Evolutionary conservation across 371 early-diverging fungal species (phyloP), one percentile per base, ranked within the genome.

Genomic region (Spraguea lophii): DNA sequence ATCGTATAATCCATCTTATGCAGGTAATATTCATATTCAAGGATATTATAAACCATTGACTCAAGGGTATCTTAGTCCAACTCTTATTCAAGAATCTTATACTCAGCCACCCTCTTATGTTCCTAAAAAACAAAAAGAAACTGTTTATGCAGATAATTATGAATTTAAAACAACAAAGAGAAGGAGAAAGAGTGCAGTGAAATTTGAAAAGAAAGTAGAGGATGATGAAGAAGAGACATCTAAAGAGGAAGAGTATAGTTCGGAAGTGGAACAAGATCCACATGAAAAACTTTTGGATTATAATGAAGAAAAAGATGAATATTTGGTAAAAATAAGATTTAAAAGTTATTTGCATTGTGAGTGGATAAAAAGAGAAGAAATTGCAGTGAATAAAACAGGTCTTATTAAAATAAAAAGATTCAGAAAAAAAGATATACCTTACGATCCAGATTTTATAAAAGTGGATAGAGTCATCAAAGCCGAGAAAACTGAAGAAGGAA

Each of bases 281-380:
- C 56, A 58, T 21, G 71, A 71, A 41, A 66, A 65, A 40, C 52
- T 71, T 19, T 42, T 71, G 16, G 42, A 56, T 15, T 57, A 63
- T 40, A 51, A 60, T 37, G 30, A 52, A 41, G 59, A 54, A 34
- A 51, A 56, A 10, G 56, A 66, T 23, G 50, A 19, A 21, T 71
- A 43, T 43, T 59, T 59, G 21, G 63, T 71, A 10, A 71, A 71
- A 48, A 61, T 61, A 34, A 46, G 66, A 49, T 41, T 60, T 27
- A 61, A 56, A 44, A 57, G 58, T 30, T 71, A 68, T 53, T 36
- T 71, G 22, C 71, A 71, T 41, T 71, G 71, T 46, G 66, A 62
- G 4, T 71, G 66, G 64, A 58, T 68, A 2, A 2, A 48, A 2
- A 40, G 44, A 32, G 36, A 46, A 9, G 57, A 49, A 37, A 60